Base-by-base conservation (phyloP, 2,329 filamentous ascomycete genomes). In the Ceratocystis variospora region DNA sequence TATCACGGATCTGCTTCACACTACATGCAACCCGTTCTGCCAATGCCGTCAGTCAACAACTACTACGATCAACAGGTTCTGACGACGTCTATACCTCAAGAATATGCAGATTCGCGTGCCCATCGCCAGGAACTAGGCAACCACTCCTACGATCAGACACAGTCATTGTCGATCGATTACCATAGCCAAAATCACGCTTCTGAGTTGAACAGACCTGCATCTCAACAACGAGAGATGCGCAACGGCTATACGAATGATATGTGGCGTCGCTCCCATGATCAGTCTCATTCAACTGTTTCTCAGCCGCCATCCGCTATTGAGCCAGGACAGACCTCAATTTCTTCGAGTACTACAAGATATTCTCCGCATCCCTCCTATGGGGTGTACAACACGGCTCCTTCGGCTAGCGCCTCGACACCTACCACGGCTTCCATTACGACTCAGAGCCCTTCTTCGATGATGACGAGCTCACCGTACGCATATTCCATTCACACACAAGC, bases 111-210 rank as follows among this genome's bases (percentile, higher is more conserved):
- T 41, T 41, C 37, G 10, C 37, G 37, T 15, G 37, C 37, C 3
- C 37, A 41, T 71, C 85, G 93, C 70, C 94, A 96, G 76, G 94
- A 97, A 73, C 85, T 96, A 69, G 85, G 88, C 15, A 94, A 92
- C 28, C 86, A 88, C 46, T 81, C 91, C 8, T 99, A 96, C 76
- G 94, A 97, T 74, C 83, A 90, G 71, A 89, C 87, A 7, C 86
- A 92, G 73, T 81, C 90, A 10, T 89, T 87, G 69, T 84, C 87
- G 37, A 81, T 89, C 61, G 93, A 97, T 71, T 85, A 97, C 65
- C 81, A 94, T 70, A 87, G 88, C 59, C 91, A 96, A 75, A 90
- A 91, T 33, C 90, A 96, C 69, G 88, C 93, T 19, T 90, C 90
- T 67, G 93, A 97, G 71, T 96, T 88, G 77, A 97, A 93, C 77